These are phyloP conservation scores for Aspergillus novoparasiticus DNA, from an alignment of 2,329 filamentous ascomycete species.

Conservation along the genomic window DNA sequence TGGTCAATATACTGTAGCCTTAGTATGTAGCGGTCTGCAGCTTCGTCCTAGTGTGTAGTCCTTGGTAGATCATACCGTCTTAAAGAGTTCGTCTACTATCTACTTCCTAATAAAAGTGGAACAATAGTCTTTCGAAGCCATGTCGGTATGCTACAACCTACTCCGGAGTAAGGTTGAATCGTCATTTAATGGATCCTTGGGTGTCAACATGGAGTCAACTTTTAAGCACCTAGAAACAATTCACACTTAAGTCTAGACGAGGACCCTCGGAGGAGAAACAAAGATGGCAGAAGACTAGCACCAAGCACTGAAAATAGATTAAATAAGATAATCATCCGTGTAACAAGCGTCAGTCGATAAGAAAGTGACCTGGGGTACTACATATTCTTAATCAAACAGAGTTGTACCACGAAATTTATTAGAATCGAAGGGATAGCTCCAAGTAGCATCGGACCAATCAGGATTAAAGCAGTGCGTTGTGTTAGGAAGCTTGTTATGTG, in stretches of 20 bases:
- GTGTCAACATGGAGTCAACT: not conserved
- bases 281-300: not conserved
- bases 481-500: not conserved
- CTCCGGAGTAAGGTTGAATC: not conserved
- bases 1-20: not conserved
- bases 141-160: not conserved
- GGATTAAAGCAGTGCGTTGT: slow-evolving; percentile 7
- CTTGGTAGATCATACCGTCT: not conserved
- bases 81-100: not conserved
- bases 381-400: not conserved
- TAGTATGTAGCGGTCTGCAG: not conserved
- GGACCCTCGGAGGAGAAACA: too few species aligned
- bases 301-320: not conserved
- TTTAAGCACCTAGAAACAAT: not conserved
- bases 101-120: not conserved
- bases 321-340: not conserved
- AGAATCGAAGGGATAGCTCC: not conserved
- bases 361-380: not conserved
- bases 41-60: not conserved
- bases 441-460: not conserved
- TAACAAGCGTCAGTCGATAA: not conserved
- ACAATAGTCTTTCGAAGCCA: not conserved
- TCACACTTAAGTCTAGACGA: not conserved
- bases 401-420: not conserved
- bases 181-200: not conserved